Base-by-base conservation (phyloP, 2,329 filamentous ascomycete genomes). In the Cladophialophora exuberans region DNA sequence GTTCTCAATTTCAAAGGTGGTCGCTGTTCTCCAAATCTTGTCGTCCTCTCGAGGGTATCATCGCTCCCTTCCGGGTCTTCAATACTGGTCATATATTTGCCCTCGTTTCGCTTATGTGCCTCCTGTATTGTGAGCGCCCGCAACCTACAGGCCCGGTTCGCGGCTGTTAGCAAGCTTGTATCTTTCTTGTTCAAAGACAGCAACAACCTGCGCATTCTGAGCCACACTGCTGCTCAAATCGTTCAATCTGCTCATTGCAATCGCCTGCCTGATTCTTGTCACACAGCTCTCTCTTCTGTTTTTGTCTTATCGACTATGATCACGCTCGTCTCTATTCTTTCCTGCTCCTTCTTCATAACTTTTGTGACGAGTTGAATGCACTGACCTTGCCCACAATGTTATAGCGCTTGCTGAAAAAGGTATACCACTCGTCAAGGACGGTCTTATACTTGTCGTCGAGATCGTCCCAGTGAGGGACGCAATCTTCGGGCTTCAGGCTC, bases 371-470 rank as follows among this genome's bases (percentile, higher is more conserved):
- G n/a, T 33, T 26, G 22, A 43, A 42, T 26, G 18, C 30, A 63
- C 61, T 62, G 54, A 77, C 73, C 65, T 75, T 76, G 38, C 75
- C 75, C 35, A 77, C 74, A 49, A 97, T 83, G 66, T 96, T 97
- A 76, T 99, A 99, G 54, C 94, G 82, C 78, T 97, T 99, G 64
- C 88, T 90, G 74, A 99, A 99, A 75, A 96, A 99, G 1, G 88
- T 96, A 61, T 87, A 84, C 94, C 94, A 99, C 72, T 99, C 94
- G 50, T 93, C 82, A 58, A 99, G 76, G 2, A 88, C 86, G 22
- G 83, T 84, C 77, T 94, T 90, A 71, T 97, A 86, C 73, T 94
- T 91, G 18, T 96, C 91, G 11, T 80, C 79, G 47, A 99, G 78
- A 66, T 91, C 88, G 54, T 87, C 79, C 88, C 90, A 97, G 46